Evolutionary conservation across 2,329 filamentous ascomycete species (phyloP), one percentile per base, ranked within the genome.

Genomic region (Hymenoscyphus linearis): DNA sequence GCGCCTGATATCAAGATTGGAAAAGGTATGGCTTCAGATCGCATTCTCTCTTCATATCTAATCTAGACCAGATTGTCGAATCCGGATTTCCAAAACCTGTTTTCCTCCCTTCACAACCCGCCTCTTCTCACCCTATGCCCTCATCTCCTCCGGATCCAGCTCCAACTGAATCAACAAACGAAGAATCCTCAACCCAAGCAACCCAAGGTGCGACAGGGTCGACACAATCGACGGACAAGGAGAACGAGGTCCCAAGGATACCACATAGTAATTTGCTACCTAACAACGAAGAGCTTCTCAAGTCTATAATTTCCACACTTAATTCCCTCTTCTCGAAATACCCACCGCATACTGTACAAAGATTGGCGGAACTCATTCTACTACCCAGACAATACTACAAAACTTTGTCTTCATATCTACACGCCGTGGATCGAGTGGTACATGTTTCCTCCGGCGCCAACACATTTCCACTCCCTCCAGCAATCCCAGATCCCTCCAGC

Each of bases 301-400:
- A 75, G 62, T 83, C 83, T 61, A 87, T 91, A 66, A 80, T 76
- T 44, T 74, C 75, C 5, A 85, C 87, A 16, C 79, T 96, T 44
- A 79, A 76, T 56, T 80, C 79, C 2, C 83, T 82, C 66, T 99
- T 99, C 75, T 73, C 83, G 25, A 78, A 80, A 2, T 84, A 89
- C 68, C 93, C 95, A 1, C 95, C 95, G 0, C 91, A 98, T 74
- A 98, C 95, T 2, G 84, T 97, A 64, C 95, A 99, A 76, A 89
- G 95, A 44, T 83, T 99, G 25, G 86, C 92, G 25, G 95, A 99
- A 78, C 86, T 98, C 34, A 79, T 96, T 4, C 80, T 96, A 37
- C 76, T 81, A 27, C 95, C 95, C 1, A 87, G 80, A 63, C 81
- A 82, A 60, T 89, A 96, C 75, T 97, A 98, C 78, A 85, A 84